Conservation (phyloP, 2,329 filamentous ascomycete species). For the Alternaria sp. region DNA sequence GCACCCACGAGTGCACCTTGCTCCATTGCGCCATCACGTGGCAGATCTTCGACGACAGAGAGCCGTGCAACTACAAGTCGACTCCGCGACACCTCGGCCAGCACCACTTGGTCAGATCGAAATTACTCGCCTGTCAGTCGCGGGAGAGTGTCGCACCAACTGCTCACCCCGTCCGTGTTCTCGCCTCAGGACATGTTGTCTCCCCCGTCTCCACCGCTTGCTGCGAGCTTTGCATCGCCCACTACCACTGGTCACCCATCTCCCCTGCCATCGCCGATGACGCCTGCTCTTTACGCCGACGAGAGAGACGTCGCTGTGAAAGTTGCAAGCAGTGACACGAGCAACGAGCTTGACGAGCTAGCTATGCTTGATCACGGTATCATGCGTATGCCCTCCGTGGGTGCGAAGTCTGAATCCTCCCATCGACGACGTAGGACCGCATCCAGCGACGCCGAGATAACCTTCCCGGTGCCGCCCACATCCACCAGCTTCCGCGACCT, state of each 20-base stretch:
- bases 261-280: slow-evolving; percentile 45
- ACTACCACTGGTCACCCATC: slow-evolving; percentile 40
- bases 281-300: slow-evolving; percentile 36
- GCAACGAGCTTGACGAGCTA: slow-evolving; percentile 40
- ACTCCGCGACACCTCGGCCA: slow-evolving; percentile 39
- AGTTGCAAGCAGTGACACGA: slow-evolving; percentile 45
- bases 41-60: slow-evolving; percentile 30
- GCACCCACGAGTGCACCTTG: slow-evolving; percentile 25
- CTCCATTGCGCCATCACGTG: slow-evolving; percentile 33
- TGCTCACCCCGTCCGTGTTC: slow-evolving; percentile 35
- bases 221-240: slow-evolving; percentile 35
- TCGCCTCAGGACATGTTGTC: slow-evolving; percentile 43
- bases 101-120: slow-evolving; percentile 28
- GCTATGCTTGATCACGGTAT: slow-evolving; percentile 29
- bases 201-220: slow-evolving; percentile 32
- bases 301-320: slow-evolving; percentile 42
- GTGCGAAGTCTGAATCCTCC: slow-evolving; percentile 29
- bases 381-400: slow-evolving; percentile 29
- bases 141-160: slow-evolving; percentile 23
- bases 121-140: slow-evolving; percentile 20
- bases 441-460: slow-evolving; percentile 39
- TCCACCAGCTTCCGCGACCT: slow-evolving; percentile 22
- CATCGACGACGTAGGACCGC: slow-evolving; percentile 45
- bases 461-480: slow-evolving; percentile 25
- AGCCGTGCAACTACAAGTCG: slow-evolving; percentile 22